These are phyloP conservation scores for Xylaria sp. DNA, from an alignment of 495 filamentous ascomycete genomes.

Conservation along the genomic window DNA sequence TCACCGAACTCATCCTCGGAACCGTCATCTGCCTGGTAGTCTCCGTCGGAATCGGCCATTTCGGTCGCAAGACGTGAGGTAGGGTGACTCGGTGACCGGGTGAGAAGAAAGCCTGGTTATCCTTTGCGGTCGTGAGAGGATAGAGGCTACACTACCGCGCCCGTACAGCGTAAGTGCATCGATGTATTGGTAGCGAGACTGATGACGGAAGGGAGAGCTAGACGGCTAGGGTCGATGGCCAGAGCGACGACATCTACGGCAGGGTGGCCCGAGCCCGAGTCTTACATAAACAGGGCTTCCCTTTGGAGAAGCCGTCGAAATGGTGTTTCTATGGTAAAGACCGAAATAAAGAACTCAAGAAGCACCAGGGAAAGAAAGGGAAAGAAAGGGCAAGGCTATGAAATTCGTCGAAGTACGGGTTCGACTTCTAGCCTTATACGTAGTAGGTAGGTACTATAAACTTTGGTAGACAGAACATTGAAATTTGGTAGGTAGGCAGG, in stretches of 20 bases:
- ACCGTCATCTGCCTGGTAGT: slow-evolving; percentile 74
- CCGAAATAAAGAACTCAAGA: neutral
- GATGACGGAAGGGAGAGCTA: slow-evolving; percentile 13
- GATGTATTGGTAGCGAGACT: neutral
- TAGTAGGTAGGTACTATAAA: slow-evolving; percentile 19
- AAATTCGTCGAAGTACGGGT: neutral
- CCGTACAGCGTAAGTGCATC: neutral
- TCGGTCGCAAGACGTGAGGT: neutral
- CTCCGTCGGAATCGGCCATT: slow-evolving; percentile 83
- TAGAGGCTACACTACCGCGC: neutral
- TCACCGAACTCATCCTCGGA: slow-evolving; percentile 79
- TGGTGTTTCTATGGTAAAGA: neutral
- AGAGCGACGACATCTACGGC: slow-evolving; percentile 1
- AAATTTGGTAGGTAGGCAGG: no score
- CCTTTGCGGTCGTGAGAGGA: neutral
- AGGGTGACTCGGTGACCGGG: neutral
- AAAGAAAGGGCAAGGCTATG: slow-evolving; percentile 18
- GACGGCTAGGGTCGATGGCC: neutral
- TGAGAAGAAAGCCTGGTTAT: neutral
- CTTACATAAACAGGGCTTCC: neutral
- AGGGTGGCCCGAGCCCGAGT: neutral
- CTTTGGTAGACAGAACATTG: neutral
- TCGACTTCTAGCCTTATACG: slow-evolving; percentile 1
- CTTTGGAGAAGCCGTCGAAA: neutral
- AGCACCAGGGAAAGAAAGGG: neutral